Evolutionary conservation across 2,329 filamentous ascomycete genomes (phyloP), one percentile per base, ranked within the genome.

Genomic region (Nigrospora osmanthi): DNA sequence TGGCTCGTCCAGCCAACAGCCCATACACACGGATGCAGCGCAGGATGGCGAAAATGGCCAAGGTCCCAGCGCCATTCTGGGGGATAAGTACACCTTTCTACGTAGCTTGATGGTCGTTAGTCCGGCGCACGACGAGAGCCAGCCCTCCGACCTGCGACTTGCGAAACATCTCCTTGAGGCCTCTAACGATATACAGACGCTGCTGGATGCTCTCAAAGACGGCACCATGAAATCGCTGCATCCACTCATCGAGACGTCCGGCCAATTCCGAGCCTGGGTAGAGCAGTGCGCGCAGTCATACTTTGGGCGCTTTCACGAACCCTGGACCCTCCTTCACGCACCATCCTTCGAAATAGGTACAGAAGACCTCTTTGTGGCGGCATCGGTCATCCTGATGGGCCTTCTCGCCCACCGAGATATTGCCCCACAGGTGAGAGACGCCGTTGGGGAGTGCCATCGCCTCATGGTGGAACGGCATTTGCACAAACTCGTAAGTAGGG

Each of bases 361-460:
- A 14, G 44, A 37, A 14, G 16, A 38, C 28, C 40, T 46, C 11
- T 23, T 35, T 3, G 13, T 46, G 13, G 15, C 35, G 4, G 10
- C 40, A 31, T 43, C 44, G 13, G n/a, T 46, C 15, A 36, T 46
- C n/a, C 10, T 35, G 2, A 43, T 43, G 17, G 44, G 31, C 16
- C 16, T 37, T 35, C n/a, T 46, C 14, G 28, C 17, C 36, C 19
- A 17, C 23, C 7, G 28, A 36, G 40, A 19, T 33, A 15, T 6
- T 30, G 13, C 6, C n/a, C 6, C 14, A 17, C 14, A 43, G 13
- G 23, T 28, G 2, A 10, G 23, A 28, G 23, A 28, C 23, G 23
- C 23, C 9, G 23, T 28, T 10, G 19, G 7, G 19, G 19, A 23
- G 19, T 23, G 19, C 19, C 19, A 23, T 7, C 19, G 19, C 19